Evolutionary conservation across 805 yeast species (phyloP).

Genomic region (Sugiyamaella mastotermitis): DNA sequence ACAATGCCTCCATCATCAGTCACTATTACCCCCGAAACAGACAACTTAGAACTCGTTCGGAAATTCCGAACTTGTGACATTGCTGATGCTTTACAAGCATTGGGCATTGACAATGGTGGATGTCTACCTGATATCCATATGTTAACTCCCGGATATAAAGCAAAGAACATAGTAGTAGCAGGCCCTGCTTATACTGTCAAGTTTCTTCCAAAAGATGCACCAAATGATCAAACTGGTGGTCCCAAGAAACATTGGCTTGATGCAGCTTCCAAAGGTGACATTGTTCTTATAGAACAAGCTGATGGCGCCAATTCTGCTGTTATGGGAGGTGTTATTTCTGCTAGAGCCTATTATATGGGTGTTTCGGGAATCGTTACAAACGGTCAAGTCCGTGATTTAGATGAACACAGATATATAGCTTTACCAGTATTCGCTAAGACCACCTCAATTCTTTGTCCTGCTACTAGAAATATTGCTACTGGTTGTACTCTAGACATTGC

Average conservation of each 20-base stretch:
- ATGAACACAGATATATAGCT: conserved; percentile 11
- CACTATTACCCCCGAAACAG: too few relatives aligned
- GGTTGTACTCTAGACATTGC: conserved; percentile 63
- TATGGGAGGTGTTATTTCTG: conserved; percentile 15
- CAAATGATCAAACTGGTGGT: not conserved
- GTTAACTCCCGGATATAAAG: conserved; percentile 10
- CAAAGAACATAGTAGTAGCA: conserved; percentile 10
- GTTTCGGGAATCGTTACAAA: conserved; percentile 14
- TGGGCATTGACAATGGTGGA: conserved; percentile 13
- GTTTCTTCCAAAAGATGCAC: conserved; percentile 2
- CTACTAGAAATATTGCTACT: conserved; percentile 16
- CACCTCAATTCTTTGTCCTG: conserved; percentile 13
- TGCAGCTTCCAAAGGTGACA: conserved; percentile 5
- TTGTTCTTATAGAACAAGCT: conserved; percentile 7
- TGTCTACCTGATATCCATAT: conserved; percentile 10
- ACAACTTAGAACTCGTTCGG: too few relatives aligned
- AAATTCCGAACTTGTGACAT: conserved; percentile 15
- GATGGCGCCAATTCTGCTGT: conserved; percentile 10
- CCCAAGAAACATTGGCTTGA: conserved; percentile 11
- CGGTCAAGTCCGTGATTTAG: conserved; percentile 11
- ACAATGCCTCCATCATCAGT: too few relatives aligned
- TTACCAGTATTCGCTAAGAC: conserved; percentile 11
- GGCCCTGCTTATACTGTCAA: conserved; percentile 15
- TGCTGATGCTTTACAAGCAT: conserved; percentile 12
- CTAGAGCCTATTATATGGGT: conserved; percentile 8